These are phyloP conservation scores for Globisporangium iwayamae DNA, from an alignment of 352 stramenopile species.

Conservation along the genomic window DNA sequence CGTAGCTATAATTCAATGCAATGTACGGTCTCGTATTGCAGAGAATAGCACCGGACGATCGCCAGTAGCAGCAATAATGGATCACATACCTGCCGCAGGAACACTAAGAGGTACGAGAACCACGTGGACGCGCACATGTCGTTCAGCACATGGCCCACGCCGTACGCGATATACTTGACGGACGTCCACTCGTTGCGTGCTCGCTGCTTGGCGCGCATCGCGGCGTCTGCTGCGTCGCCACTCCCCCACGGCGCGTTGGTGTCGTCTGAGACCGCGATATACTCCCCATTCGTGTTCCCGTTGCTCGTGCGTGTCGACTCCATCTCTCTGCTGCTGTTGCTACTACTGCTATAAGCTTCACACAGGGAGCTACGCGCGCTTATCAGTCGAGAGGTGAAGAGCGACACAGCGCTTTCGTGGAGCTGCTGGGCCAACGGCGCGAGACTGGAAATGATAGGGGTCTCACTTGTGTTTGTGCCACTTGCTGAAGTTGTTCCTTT, in stretches of 20 bases:
- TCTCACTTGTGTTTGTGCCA: not conserved
- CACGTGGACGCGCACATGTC: conserved; percentile 87
- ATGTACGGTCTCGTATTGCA: not conserved
- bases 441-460: conserved; percentile 3
- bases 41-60: not conserved
- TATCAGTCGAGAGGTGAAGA: not conserved
- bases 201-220: conserved; percentile 7
- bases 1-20: not conserved
- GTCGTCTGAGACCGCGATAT: conserved; percentile 17
- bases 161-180: conserved; percentile 63
- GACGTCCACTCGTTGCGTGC: conserved; percentile 42
- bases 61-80: not conserved
- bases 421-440: not conserved
- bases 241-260: not conserved
- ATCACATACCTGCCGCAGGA: conserved; percentile 44
- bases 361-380: not conserved
- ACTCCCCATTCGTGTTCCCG: conserved; percentile 13
- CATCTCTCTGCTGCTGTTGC: not conserved
- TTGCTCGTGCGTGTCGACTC: not conserved
- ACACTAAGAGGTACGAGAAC: conserved; percentile 87
- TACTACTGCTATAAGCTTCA: not conserved
- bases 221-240: not conserved
- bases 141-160: conserved; percentile 83
- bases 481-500: not conserved
- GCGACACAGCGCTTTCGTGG: not conserved